These are phyloP conservation scores for Plasmodium ovale DNA, from an alignment of 169 alveolate species.

Conservation along the genomic window DNA sequence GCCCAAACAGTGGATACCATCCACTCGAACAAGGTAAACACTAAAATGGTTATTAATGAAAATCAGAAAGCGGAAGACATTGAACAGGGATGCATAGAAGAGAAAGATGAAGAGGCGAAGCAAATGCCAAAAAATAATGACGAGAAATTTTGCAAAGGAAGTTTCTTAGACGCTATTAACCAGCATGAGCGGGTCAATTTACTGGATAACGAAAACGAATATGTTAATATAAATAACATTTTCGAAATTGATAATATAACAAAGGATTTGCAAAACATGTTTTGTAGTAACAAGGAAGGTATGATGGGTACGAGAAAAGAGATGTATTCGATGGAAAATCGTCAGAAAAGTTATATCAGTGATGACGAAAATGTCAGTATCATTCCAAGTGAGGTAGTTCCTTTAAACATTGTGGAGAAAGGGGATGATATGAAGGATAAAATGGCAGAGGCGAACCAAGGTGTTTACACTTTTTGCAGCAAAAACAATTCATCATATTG, in stretches of 20 bases:
- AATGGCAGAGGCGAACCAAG: too few species aligned
- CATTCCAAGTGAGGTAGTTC: too few species aligned
- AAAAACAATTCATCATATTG: too few species aligned
- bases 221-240: conserved; percentile 52
- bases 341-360: too few species aligned
- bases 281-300: neutral
- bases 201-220: conserved; percentile 25
- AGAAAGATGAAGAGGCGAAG: neutral
- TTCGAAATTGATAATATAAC: conserved; percentile 67
- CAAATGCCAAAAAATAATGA: neutral
- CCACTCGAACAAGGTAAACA: neutral
- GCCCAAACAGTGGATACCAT: neutral
- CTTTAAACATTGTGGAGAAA: too few species aligned
- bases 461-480: too few species aligned
- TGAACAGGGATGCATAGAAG: neutral
- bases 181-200: neutral
- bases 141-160: neutral
- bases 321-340: too few species aligned
- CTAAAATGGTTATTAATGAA: neutral
- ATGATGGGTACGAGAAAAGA: neutral
- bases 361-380: too few species aligned
- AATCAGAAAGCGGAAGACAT: neutral
- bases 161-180: neutral
- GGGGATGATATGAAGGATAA: too few species aligned
- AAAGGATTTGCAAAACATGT: conserved; percentile 36